Percentiles rank a stretch among this genome's conserved stretches.
Conservation (phyloP, 106 monocot species). For the Dactylorhiza incarnata region DNA sequence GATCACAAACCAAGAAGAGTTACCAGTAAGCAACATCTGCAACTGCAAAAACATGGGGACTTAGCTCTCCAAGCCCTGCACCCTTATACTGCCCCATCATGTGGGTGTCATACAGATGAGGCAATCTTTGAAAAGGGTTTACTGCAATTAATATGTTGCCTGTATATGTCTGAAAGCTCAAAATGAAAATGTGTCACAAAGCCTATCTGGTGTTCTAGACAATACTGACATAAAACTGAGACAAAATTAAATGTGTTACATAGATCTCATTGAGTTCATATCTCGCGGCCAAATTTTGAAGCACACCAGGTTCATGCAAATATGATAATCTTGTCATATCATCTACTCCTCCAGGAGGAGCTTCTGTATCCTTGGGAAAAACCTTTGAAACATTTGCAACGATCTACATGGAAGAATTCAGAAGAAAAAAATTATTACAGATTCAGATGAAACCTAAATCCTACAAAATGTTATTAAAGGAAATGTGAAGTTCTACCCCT, state of each 20-base stretch:
- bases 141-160: slow-evolving; percentile 46
- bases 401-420: slow-evolving; percentile 18
- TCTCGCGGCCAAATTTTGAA: slow-evolving; percentile 52
- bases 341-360: slow-evolving; percentile 64
- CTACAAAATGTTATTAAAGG: neutral
- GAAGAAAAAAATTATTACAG: neutral
- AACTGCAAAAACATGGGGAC: slow-evolving; percentile 50
- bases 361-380: slow-evolving; percentile 53
- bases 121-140: slow-evolving; percentile 48
- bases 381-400: slow-evolving; percentile 43
- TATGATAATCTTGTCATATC: slow-evolving; percentile 68
- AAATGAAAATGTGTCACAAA: slow-evolving; percentile 8
- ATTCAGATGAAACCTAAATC: neutral
- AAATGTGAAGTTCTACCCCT: neutral
- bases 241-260: slow-evolving; percentile 23
- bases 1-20: slow-evolving; percentile 8
- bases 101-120: slow-evolving; percentile 45
- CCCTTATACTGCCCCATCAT: slow-evolving; percentile 54
- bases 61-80: slow-evolving; percentile 41
- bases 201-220: neutral
- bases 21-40: slow-evolving; percentile 48
- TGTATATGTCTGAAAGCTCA: slow-evolving; percentile 34
- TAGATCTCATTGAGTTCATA: slow-evolving; percentile 71
- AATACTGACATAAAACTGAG: neutral
- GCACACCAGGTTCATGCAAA: slow-evolving; percentile 62